These are phyloP conservation scores for Boletus patriciae DNA, from an alignment of 768 basidiomycete species.

Conservation along the genomic window DNA sequence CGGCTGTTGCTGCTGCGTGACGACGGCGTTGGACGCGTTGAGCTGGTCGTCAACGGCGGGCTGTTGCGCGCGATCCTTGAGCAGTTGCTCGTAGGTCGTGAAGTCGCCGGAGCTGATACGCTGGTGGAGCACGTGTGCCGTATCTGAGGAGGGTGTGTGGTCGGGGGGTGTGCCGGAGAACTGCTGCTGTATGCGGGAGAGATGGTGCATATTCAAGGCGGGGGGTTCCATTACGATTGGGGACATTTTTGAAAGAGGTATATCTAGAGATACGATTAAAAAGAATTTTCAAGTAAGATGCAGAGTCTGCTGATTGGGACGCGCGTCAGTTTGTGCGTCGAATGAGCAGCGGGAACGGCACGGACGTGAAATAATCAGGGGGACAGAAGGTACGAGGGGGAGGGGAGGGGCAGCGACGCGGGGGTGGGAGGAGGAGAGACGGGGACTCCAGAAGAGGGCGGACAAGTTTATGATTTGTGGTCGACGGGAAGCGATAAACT, in stretches of 20 bases:
- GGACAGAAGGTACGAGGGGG: not conserved
- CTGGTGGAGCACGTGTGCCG: conserved; percentile 30
- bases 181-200: conserved; percentile 51
- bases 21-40: conserved; percentile 4
- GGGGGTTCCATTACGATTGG: conserved; percentile 59
- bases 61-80: conserved; percentile 33
- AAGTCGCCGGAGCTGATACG: conserved; percentile 32
- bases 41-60: conserved; percentile 16
- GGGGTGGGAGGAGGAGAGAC: conserved; percentile 21
- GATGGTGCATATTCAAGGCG: conserved; percentile 50
- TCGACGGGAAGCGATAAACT: conserved; percentile 41
- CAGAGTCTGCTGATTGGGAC: conserved; percentile 13
- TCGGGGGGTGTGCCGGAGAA: conserved; percentile 37
- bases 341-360: not conserved
- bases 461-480: conserved; percentile 38
- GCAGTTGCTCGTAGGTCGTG: conserved; percentile 32
- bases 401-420: not conserved
- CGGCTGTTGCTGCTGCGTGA: conserved; percentile 15
- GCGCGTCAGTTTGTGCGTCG: conserved; percentile 7
- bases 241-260: conserved; percentile 43
- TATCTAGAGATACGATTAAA: conserved; percentile 38
- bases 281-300: conserved; percentile 20
- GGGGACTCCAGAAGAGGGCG: conserved; percentile 24
- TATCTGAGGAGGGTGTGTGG: conserved; percentile 25
- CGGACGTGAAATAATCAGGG: not conserved